These are phyloP conservation scores for Metschnikowia reukaufii DNA, from an alignment of 805 yeast genomes.

Conservation along the genomic window DNA sequence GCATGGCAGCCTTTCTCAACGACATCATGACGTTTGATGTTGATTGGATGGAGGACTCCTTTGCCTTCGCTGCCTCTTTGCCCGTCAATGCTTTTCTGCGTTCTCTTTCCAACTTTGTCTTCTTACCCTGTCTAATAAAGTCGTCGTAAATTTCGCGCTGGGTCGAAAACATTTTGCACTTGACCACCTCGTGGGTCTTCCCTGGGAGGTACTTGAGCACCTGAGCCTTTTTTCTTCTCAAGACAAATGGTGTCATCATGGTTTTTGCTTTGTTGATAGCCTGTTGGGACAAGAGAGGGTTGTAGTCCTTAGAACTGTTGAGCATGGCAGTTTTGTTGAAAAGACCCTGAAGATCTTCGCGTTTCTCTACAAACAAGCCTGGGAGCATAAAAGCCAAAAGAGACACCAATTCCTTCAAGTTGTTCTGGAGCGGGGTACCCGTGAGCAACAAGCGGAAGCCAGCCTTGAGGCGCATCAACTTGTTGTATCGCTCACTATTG, in stretches of 20 bases:
- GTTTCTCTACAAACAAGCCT: slow-evolving; percentile 70
- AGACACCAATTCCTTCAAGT: slow-evolving; percentile 85
- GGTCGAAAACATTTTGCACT: slow-evolving; percentile 59
- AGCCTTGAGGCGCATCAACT: slow-evolving; percentile 81
- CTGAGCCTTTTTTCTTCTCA: slow-evolving; percentile 88
- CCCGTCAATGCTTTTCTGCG: slow-evolving; percentile 39
- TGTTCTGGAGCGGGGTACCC: slow-evolving; percentile 97
- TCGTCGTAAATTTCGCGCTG: slow-evolving; percentile 63
- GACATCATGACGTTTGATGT: slow-evolving; percentile 80
- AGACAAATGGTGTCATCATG: slow-evolving; percentile 97
- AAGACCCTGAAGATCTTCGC: slow-evolving; percentile 75
- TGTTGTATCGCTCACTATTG: slow-evolving; percentile 78
- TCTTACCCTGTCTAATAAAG: slow-evolving; percentile 49
- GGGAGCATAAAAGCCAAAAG: slow-evolving; percentile 91
- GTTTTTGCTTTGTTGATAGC: slow-evolving; percentile 92
- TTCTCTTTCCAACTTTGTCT: slow-evolving; percentile 43
- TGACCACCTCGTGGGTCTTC: slow-evolving; percentile 62
- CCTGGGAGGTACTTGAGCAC: slow-evolving; percentile 87
- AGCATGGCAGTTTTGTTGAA: slow-evolving; percentile 88
- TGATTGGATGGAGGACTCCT: slow-evolving; percentile 37
- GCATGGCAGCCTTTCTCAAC: slow-evolving; percentile 88
- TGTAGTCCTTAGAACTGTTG: slow-evolving; percentile 49
- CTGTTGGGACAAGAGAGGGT: slow-evolving; percentile 84
- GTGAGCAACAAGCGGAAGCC: slow-evolving; percentile 85
- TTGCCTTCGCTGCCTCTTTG: slow-evolving; percentile 35